Evolutionary conservation across 208 protist species (phyloP), one percentile per base, ranked within the genome.

Genomic region (Acanthamoeba lenticulata): DNA sequence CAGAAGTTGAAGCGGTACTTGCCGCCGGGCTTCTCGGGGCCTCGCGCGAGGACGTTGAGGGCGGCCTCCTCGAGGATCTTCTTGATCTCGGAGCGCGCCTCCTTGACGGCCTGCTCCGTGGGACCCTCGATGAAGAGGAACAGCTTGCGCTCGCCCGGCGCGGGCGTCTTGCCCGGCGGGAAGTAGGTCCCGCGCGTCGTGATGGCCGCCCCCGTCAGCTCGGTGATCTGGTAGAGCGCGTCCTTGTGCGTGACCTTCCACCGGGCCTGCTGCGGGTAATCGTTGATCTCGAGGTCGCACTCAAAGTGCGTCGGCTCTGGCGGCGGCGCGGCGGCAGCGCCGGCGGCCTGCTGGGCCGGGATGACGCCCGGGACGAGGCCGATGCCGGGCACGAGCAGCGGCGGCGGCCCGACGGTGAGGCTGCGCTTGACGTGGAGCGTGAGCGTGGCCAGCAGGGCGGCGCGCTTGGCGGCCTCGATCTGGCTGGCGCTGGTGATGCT

Each of bases 241-340:
- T 98, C 97, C 57, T 97, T 97, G 34, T 97, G 94, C 0, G 97
- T 98, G 52, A 98, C 97, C 77, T 96, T 97, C 95, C 95, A 98
- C n/a, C 98, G 85, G 0, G 98, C 97, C 32, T 97, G 89, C 93
- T 98, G 95, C 15, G 98, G 97, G 67, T 97, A 99, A 95, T 99
- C 98, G 96, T 99, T 99, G 94, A 99, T 98, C 94, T 99, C 98
- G 34, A 99, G 44, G 93, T 99, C 98, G 1, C 95, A 94, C 34
- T 96, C 52, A 72, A 96, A 98, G 79, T 96, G 96, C 9, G 49
- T 57, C 40, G 42, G 21, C 34, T 32, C 36, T 7, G 42, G 34
- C 21, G 6, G 65, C 9, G 38, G 27, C 29, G 89, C 34, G 27
- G 90, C 67, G 11, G 47, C 72, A 11, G 29, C 27, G 6, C 19